phyloP scores from a whole-genome alignment of 2,329 filamentous ascomycete genomes.

The Dothideomycetes sp. region DNA sequence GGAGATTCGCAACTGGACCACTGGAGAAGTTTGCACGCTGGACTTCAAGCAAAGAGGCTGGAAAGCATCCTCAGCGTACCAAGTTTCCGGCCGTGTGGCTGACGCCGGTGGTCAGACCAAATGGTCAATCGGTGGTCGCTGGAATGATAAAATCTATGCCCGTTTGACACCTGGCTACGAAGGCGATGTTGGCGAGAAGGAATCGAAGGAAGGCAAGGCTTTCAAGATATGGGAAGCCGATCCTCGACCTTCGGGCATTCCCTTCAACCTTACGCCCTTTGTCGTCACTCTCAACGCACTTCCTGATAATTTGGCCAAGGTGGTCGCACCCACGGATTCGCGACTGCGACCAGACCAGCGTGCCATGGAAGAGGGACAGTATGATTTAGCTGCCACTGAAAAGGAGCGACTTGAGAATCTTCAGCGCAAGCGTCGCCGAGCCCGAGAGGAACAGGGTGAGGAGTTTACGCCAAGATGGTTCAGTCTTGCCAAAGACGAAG shows the following conservation, averaged over 20 bases:
- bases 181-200: conserved; percentile 33
- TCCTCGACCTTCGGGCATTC: conserved; percentile 67
- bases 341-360: conserved; percentile 87
- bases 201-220: conserved; percentile 48
- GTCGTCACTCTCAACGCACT: conserved; percentile 89
- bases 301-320: conserved; percentile 64
- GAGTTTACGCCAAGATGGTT: conserved; percentile 86
- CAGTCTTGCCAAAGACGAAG: conserved; percentile 54
- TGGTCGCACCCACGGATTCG: conserved; percentile 85
- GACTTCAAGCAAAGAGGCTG: conserved; percentile 95
- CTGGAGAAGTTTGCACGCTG: conserved; percentile 76
- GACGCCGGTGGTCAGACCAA: conserved; percentile 69
- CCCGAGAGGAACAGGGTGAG: conserved; percentile 66
- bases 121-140: conserved; percentile 84
- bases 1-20: conserved; percentile 96
- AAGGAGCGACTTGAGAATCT: conserved; percentile 92
- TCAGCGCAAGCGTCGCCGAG: conserved; percentile 64
- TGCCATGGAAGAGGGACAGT: conserved; percentile 97
- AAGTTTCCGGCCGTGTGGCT: conserved; percentile 75
- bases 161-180: conserved; percentile 87
- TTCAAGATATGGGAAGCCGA: conserved; percentile 92
- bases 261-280: conserved; percentile 96
- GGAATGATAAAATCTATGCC: conserved; percentile 96
- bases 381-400: conserved; percentile 83
- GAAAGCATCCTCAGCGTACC: conserved; percentile 87